These are phyloP conservation scores for Tephrocybe rancida DNA, from an alignment of 768 basidiomycete genomes.

Conservation along the genomic window DNA sequence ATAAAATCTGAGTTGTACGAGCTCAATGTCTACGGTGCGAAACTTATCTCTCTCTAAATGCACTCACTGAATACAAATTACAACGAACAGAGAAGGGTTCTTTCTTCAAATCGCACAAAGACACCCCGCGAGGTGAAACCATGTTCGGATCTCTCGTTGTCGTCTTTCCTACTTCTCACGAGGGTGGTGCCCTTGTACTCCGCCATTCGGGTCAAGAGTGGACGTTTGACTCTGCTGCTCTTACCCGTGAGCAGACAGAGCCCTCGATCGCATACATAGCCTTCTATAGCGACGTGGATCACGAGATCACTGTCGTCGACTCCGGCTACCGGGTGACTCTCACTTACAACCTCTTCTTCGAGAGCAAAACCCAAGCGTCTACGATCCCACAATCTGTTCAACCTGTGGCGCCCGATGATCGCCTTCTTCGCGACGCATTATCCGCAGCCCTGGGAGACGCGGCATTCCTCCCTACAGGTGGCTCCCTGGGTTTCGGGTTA, in stretches of 20 bases:
- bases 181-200: slow-evolving; percentile 46
- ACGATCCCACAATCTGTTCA: background rate
- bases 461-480: slow-evolving; percentile 39
- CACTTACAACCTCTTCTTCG: slow-evolving; percentile 43
- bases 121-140: slow-evolving; percentile 41
- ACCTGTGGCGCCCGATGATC: slow-evolving; percentile 13
- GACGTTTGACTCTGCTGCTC: slow-evolving; percentile 31
- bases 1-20: slow-evolving; percentile 35
- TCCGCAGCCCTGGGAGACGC: slow-evolving; percentile 31
- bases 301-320: slow-evolving; percentile 36
- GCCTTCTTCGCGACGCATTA: slow-evolving; percentile 9
- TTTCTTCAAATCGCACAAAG: slow-evolving; percentile 54
- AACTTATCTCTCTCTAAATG: background rate
- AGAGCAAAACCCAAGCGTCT: background rate
- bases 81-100: slow-evolving; percentile 36
- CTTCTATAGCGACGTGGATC: slow-evolving; percentile 45
- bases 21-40: slow-evolving; percentile 39
- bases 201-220: slow-evolving; percentile 33
- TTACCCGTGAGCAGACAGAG: slow-evolving; percentile 4
- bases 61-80: no score
- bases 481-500: slow-evolving; percentile 41
- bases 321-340: slow-evolving; percentile 42
- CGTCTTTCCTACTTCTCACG: slow-evolving; percentile 47
- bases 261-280: slow-evolving; percentile 34
- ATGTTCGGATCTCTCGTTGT: slow-evolving; percentile 59